Base-by-base conservation (phyloP, 2,329 filamentous ascomycete genomes). In the Septoria petroselini region DNA sequence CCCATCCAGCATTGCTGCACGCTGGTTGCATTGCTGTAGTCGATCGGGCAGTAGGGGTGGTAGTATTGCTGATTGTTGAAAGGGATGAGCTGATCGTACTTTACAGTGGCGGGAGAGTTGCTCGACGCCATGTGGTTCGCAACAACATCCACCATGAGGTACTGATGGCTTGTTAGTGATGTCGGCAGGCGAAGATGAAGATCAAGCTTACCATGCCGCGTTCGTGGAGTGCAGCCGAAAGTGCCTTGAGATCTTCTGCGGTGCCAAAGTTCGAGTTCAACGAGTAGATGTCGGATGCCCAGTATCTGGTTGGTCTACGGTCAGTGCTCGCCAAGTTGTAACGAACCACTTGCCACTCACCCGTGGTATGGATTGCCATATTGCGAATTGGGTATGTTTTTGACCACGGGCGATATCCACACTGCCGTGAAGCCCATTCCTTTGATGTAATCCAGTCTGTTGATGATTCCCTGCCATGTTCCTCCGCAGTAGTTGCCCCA, bases 1-100 rank as follows among this genome's bases (percentile, higher is more conserved):
- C 75, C 76, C 9, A 76, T 48, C 76, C 76, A 79, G 69, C 81
- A 84, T 23, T 61, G 27, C 39, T 62, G 57, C 11, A 67, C 58
- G n/a, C 58, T 62, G 11, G 55, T 61, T 18, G 57, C 48, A 62
- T 83, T 68, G 43, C 66, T 62, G 68, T 82, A 84, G 64, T 85
- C 66, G 43, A 80, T 71, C 2, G 61, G 61, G 64, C 84, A 86
- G 14, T 58, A 58, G 7, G 72, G 58, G 1, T 74, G 39, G 62
- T 86, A 82, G 48, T 62, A 68, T n/a, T 73, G 72, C 47, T 59
- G 55, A 5, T 63, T 58, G 52, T 71, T 67, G 61, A 73, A 74
- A 5, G 70, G 70, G 12, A 59, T 64, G 56, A 70, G 68, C 19
- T 60, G 58, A 21, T 52, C 62, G 49, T 65, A 69, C 44, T 66